These are phyloP conservation scores for Theobroma grandiflorum DNA, from an alignment of 441 rosid genomes.

Conservation along the genomic window DNA sequence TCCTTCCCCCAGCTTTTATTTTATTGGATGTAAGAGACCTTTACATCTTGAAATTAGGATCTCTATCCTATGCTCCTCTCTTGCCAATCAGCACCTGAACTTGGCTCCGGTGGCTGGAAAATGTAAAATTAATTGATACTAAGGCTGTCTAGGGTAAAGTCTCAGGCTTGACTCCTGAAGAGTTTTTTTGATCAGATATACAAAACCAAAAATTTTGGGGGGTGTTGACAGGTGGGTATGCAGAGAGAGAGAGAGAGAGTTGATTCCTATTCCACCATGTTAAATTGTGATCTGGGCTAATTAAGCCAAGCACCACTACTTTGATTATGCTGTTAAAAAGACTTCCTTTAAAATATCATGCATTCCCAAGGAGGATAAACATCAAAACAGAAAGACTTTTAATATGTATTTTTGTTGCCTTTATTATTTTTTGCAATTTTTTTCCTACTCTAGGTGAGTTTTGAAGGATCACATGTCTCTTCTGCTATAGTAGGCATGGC, in stretches of 20 bases:
- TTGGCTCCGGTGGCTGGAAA: background rate
- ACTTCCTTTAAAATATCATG: background rate
- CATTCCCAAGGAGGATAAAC: background rate
- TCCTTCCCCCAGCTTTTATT: background rate
- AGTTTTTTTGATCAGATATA: background rate
- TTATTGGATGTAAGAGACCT: background rate
- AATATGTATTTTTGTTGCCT: background rate
- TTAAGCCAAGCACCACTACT: background rate
- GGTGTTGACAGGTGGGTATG: background rate
- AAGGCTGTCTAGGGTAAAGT: background rate
- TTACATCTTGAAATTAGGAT: background rate
- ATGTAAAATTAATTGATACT: background rate
- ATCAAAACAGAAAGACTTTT: background rate
- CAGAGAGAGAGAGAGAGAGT: background rate
- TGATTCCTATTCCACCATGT: background rate
- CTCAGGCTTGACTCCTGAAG: background rate
- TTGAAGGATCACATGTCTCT: background rate
- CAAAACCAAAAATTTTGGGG: background rate
- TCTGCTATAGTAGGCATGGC: background rate
- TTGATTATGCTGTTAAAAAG: background rate
- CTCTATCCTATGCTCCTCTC: background rate
- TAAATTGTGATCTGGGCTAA: background rate
- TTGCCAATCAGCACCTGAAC: background rate
- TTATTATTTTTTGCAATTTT: background rate
- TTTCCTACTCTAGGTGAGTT: background rate